phyloP scores from a whole-genome alignment of 2,329 filamentous ascomycete genomes.

The Akanthomyces uredinophilus region DNA sequence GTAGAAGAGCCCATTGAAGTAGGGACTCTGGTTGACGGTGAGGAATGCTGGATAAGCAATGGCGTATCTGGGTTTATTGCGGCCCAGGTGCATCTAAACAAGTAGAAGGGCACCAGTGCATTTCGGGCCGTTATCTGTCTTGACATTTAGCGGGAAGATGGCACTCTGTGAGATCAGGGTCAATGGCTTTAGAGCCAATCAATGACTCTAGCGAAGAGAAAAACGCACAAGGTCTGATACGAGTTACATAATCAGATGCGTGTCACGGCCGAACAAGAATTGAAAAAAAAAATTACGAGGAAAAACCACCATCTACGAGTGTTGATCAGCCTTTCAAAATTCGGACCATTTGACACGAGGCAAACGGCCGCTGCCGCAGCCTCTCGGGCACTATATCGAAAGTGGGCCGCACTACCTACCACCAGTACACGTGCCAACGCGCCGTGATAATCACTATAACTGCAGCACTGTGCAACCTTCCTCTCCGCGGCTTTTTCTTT shows the following conservation, averaged over 20 bases:
- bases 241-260: not conserved
- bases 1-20: conserved; percentile 58
- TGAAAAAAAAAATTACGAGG: not conserved
- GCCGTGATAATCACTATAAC: not conserved
- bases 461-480: not conserved
- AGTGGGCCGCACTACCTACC: not conserved
- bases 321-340: not conserved
- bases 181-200: not conserved
- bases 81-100: conserved; percentile 34
- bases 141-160: not conserved
- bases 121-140: not conserved
- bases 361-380: not conserved
- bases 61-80: conserved; percentile 73
- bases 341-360: not conserved
- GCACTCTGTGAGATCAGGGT: not conserved
- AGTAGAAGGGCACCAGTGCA: not conserved
- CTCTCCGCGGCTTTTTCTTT: not conserved
- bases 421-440: conserved; percentile 11
- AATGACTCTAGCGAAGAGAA: not conserved
- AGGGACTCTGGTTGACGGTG: conserved; percentile 60
- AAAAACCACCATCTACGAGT: not conserved
- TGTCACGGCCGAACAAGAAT: too few species aligned
- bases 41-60: conserved; percentile 85
- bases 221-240: not conserved
- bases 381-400: not conserved